phyloP scores from a whole-genome alignment of 257 asterid species.

The Primulina eburnea region DNA sequence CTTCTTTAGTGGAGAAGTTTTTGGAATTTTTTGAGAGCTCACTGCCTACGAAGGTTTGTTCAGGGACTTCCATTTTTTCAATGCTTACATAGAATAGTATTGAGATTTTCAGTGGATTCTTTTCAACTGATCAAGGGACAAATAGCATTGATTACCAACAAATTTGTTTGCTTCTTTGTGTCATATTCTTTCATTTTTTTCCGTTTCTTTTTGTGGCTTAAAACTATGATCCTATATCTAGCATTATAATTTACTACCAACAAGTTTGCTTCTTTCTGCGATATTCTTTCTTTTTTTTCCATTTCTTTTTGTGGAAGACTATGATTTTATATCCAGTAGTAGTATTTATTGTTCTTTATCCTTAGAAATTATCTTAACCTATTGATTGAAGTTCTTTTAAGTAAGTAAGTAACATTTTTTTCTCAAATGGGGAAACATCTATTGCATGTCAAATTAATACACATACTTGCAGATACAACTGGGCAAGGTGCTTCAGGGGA shows the following conservation, averaged over 20 bases:
- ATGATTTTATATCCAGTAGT: neutral
- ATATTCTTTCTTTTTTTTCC: neutral
- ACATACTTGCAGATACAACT: constrained; percentile 53
- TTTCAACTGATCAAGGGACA: constrained; percentile 2
- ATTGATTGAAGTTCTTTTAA: neutral
- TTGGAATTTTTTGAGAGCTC: constrained; percentile 72
- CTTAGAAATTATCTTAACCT: neutral
- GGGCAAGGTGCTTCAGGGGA: constrained; percentile 48
- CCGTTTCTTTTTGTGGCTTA: neutral
- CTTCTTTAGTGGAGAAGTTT: constrained; percentile 57
- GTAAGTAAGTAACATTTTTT: constrained; percentile 17
- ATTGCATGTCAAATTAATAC: constrained; percentile 2
- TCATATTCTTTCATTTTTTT: neutral
- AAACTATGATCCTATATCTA: neutral
- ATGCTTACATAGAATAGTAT: constrained; percentile 4
- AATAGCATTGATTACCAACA: constrained; percentile 16
- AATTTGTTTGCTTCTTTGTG: neutral
- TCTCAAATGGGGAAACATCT: constrained; percentile 15
- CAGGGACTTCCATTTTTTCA: constrained; percentile 18
- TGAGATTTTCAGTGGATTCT: constrained; percentile 15
- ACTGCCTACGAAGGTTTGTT: constrained; percentile 58
- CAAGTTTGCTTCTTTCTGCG: constrained; percentile 1
- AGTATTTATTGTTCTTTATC: neutral
- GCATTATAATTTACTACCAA: constrained; percentile 11
- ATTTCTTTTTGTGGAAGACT: neutral